phyloP scores from a whole-genome alignment of 768 basidiomycete genomes.

The Pilatotrama ljubarskyi region DNA sequence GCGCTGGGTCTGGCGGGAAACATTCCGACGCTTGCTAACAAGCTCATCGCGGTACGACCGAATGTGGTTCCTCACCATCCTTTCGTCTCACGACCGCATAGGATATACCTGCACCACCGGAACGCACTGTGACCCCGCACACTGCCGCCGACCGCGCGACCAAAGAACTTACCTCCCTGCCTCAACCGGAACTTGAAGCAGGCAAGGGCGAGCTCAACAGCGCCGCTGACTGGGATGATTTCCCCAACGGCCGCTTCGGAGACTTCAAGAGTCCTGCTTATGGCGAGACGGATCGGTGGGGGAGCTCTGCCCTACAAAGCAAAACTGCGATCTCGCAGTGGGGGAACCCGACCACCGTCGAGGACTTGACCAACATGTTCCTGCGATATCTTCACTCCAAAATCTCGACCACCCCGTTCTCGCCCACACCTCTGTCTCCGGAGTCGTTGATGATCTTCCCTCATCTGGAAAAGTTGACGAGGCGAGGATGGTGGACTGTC shows the following conservation, averaged over 20 bases:
- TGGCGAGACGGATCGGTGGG: slow-evolving; percentile 79
- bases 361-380: slow-evolving; percentile 81
- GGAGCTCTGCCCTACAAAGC: slow-evolving; percentile 66
- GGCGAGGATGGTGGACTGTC: slow-evolving; percentile 90
- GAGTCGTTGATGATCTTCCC: slow-evolving; percentile 83
- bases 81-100: slow-evolving; percentile 30
- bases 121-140: slow-evolving; percentile 60
- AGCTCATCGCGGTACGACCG: slow-evolving; percentile 60
- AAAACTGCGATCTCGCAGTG: slow-evolving; percentile 66
- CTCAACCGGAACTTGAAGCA: slow-evolving; percentile 53
- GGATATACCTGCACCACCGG: slow-evolving; percentile 27
- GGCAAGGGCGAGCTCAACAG: slow-evolving; percentile 76
- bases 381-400: slow-evolving; percentile 74
- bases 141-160: slow-evolving; percentile 66
- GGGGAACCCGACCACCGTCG: slow-evolving; percentile 65
- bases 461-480: slow-evolving; percentile 74
- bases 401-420: slow-evolving; percentile 85
- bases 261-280: slow-evolving; percentile 97
- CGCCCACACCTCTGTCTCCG: slow-evolving; percentile 71
- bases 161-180: slow-evolving; percentile 49
- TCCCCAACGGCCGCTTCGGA: slow-evolving; percentile 97
- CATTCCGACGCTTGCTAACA: slow-evolving; percentile 50
- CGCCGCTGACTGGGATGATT: slow-evolving; percentile 88
- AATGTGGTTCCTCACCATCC: slow-evolving; percentile 1
- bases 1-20: slow-evolving; percentile 66